phyloP scores from a whole-genome alignment of 2,329 filamentous ascomycete species.

The Elsinoe necatrix region DNA sequence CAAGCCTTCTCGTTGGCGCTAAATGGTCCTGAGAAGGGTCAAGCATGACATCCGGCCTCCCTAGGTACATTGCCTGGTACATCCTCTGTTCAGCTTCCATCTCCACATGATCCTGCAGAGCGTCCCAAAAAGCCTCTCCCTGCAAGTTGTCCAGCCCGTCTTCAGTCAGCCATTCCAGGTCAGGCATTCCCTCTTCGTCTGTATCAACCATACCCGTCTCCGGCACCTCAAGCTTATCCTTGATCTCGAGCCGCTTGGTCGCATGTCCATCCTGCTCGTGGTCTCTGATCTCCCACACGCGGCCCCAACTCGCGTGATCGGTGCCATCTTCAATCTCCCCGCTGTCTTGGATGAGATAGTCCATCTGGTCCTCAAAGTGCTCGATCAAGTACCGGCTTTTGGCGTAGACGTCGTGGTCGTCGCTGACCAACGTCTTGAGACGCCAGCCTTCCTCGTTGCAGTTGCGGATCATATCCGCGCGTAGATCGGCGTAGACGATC shows the following conservation, averaged over 20 bases:
- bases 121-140: too few species aligned
- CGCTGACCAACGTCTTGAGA: slow-evolving; percentile 1
- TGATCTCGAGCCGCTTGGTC: background rate
- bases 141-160: too few species aligned
- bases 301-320: background rate
- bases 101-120: too few species aligned
- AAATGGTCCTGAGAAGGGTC: too few species aligned
- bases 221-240: background rate
- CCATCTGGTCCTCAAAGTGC: background rate
- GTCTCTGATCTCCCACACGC: slow-evolving; percentile 4
- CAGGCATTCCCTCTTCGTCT: too few species aligned
- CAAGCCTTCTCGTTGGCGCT: too few species aligned
- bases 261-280: background rate
- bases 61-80: too few species aligned
- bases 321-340: background rate
- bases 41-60: too few species aligned
- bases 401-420: background rate
- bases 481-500: background rate
- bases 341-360: background rate
- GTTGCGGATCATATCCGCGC: background rate
- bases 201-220: too few species aligned
- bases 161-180: too few species aligned
- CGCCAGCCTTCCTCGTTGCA: slow-evolving; percentile 5
- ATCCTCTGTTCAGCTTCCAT: too few species aligned
- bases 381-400: background rate